phyloP scores from a whole-genome alignment of 2,329 filamentous ascomycete genomes.

The Incumbomyces delicatus region DNA sequence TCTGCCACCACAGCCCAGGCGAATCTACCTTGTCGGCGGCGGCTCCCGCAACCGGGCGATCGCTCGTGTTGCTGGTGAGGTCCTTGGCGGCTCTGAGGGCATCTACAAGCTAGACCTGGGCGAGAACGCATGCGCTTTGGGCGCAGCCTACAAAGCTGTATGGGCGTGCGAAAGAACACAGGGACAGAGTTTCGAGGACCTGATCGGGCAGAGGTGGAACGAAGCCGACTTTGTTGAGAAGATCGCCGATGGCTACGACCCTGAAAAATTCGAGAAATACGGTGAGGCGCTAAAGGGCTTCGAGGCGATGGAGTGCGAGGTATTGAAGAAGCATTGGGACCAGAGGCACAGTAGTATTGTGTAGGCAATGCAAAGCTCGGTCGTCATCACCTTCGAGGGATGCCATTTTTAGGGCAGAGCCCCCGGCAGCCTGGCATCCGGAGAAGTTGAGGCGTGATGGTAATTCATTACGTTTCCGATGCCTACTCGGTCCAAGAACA shows the following conservation, averaged over 20 bases:
- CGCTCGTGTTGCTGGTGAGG: conserved; percentile 71
- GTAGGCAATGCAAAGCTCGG: no score
- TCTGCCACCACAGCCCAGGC: conserved; percentile 72
- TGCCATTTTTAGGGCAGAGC: no score
- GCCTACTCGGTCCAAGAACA: no score
- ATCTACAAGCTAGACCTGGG: conserved; percentile 91
- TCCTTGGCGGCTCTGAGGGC: conserved; percentile 79
- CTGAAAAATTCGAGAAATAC: conserved; percentile 67
- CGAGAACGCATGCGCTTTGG: conserved; percentile 87
- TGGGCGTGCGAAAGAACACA: conserved; percentile 68
- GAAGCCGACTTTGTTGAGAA: conserved; percentile 74
- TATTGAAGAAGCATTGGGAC: conserved; percentile 27
- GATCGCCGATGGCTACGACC: conserved; percentile 70
- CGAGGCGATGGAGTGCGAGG: conserved; percentile 59
- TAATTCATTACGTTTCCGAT: no score
- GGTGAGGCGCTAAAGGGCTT: conserved; percentile 68
- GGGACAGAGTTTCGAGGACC: conserved; percentile 74
- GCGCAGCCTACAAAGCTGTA: conserved; percentile 89
- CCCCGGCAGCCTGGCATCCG: no score
- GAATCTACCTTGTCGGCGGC: conserved; percentile 90
- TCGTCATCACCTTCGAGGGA: no score
- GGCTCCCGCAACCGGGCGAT: conserved; percentile 86
- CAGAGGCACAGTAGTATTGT: background rate
- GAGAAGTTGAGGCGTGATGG: no score
- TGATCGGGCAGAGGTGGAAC: conserved; percentile 75